Conservation (phyloP, 345 rosid species). For the Lenwebbia sp. region DNA sequence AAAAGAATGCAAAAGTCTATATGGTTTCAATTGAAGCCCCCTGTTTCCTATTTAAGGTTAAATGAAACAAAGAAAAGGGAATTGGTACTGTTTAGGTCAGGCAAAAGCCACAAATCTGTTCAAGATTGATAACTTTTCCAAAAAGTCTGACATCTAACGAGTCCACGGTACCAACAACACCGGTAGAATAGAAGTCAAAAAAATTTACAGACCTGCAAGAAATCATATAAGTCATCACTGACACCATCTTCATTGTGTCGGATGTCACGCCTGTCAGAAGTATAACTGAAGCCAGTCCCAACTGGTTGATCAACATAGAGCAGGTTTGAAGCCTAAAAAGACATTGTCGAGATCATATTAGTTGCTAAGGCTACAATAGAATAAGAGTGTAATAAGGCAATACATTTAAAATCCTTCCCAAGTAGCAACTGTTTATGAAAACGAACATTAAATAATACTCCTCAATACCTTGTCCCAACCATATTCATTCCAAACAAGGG, state of each 20-base stretch:
- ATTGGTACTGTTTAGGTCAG: not conserved
- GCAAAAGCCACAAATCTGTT: not conserved
- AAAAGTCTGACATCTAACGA: not conserved
- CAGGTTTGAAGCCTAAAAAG: slow-evolving; percentile 76
- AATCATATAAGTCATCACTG: slow-evolving; percentile 87
- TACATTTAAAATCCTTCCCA: not conserved
- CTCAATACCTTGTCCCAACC: slow-evolving; percentile 83
- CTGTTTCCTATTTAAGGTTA: not conserved
- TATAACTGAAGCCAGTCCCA: slow-evolving; percentile 98
- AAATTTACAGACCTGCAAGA: slow-evolving; percentile 58
- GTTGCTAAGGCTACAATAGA: not conserved
- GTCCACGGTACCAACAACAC: not conserved
- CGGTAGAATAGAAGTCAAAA: not conserved
- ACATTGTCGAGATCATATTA: not conserved
- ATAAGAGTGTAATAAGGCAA: not conserved
- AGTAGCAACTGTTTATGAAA: not conserved
- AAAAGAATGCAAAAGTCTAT: not conserved
- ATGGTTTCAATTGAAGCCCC: not conserved
- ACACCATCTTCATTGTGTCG: slow-evolving; percentile 87
- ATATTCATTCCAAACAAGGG: slow-evolving; percentile 80
- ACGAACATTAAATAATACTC: not conserved
- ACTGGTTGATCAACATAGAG: slow-evolving; percentile 92
- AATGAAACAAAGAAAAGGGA: not conserved
- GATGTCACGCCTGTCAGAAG: slow-evolving; percentile 71
- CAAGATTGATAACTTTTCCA: not conserved